These are phyloP conservation scores for Naumovozyma castellii DNA, from an alignment of 805 yeast species.

Conservation along the genomic window DNA sequence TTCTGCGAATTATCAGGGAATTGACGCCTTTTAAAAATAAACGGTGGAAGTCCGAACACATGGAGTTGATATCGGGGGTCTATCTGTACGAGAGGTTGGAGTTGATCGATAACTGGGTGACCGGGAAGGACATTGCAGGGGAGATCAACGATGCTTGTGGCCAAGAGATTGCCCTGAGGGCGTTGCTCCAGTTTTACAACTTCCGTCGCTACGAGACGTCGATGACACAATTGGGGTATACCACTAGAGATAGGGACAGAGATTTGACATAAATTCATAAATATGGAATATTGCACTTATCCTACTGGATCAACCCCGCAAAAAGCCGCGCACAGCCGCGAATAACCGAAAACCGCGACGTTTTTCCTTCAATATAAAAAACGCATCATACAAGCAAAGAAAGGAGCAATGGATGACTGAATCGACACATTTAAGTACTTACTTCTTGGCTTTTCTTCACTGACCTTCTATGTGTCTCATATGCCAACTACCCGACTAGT, in stretches of 20 bases:
- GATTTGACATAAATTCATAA: too few species aligned
- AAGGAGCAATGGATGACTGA: too few species aligned
- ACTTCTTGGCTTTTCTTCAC: too few species aligned
- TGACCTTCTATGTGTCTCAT: too few species aligned
- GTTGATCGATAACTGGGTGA: conserved; percentile 79
- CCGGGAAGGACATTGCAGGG: conserved; percentile 67
- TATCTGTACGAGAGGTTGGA: conserved; percentile 65
- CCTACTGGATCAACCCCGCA: too few species aligned
- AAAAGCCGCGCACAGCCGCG: not conserved
- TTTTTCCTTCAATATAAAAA: not conserved
- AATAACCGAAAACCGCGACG: not conserved
- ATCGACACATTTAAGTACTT: too few species aligned
- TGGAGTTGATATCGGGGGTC: conserved; percentile 86
- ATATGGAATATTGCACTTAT: too few species aligned
- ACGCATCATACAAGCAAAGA: too few species aligned
- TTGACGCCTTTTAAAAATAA: conserved; percentile 85
- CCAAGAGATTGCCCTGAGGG: conserved; percentile 77
- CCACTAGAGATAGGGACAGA: conserved; percentile 13
- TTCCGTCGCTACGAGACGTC: conserved; percentile 43
- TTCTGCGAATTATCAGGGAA: conserved; percentile 64
- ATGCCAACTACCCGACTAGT: too few species aligned
- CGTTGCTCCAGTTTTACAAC: conserved; percentile 69
- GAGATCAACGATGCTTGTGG: conserved; percentile 71
- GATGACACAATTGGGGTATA: conserved; percentile 51
- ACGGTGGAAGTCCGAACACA: conserved; percentile 86